phyloP scores from a whole-genome alignment of 2,329 filamentous ascomycete species.

The Mycosphaerella sp. region DNA sequence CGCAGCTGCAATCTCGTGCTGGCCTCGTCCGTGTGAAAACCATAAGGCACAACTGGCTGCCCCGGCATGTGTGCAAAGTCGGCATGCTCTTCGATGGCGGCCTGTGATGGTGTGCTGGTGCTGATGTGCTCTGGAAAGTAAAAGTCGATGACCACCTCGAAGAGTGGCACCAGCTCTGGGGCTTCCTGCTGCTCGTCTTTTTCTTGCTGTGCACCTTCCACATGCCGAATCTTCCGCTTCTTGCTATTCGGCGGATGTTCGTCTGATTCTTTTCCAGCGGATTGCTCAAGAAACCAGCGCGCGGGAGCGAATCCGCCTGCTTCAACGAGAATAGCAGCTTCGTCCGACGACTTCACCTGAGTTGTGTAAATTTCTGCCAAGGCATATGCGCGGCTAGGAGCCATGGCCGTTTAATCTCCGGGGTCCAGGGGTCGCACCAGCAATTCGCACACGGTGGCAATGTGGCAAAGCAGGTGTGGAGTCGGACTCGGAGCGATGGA shows the following conservation, averaged over 20 bases:
- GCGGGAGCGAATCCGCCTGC: conserved; percentile 29
- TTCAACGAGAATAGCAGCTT: conserved; percentile 28
- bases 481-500: too few relatives aligned
- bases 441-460: too few relatives aligned
- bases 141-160: conserved; percentile 26
- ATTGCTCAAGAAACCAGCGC: conserved; percentile 30
- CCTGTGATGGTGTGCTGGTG: conserved; percentile 2
- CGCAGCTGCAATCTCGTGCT: conserved; percentile 21
- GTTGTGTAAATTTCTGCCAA: conserved; percentile 25
- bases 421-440: too few relatives aligned
- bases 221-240: conserved; percentile 14
- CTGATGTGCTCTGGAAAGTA: conserved; percentile 24
- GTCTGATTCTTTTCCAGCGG: conserved; percentile 10
- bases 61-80: conserved; percentile 19
- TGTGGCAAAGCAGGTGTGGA: too few relatives aligned
- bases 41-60: conserved; percentile 18
- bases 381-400: conserved; percentile 19
- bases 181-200: not conserved
- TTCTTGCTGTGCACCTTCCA: not conserved
- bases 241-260: conserved; percentile 27
- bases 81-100: conserved; percentile 19
- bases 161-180: conserved; percentile 21
- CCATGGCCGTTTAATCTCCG: conserved; percentile 7
- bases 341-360: conserved; percentile 25
- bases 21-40: conserved; percentile 16